Conservation (phyloP, 1,139 yeast genomes). For the Yamadazyma taylorii region DNA sequence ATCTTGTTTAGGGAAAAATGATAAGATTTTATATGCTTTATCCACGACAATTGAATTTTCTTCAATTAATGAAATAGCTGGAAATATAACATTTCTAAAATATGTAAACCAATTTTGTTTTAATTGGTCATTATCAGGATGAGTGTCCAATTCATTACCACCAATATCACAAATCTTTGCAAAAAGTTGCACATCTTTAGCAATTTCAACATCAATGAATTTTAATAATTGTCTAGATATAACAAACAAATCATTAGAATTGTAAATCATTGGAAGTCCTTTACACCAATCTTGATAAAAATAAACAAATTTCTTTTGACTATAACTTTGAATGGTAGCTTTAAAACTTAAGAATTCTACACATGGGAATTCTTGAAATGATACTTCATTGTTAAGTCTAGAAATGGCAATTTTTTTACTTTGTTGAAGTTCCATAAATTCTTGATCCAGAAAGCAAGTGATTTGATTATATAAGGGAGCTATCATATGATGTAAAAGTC, state of each 20-base stretch:
- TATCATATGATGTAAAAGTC: conserved; percentile 52
- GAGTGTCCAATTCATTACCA: conserved; percentile 30
- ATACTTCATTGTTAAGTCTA: conserved; percentile 33
- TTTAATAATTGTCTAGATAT: conserved; percentile 51
- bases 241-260: conserved; percentile 45
- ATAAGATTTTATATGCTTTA: conserved; percentile 57
- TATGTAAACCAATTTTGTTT: conserved; percentile 55
- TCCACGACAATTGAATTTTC: conserved; percentile 65
- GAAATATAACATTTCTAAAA: conserved; percentile 66
- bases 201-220: conserved; percentile 59
- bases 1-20: conserved; percentile 55
- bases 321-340: conserved; percentile 27
- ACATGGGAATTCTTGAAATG: conserved; percentile 25
- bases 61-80: conserved; percentile 60
- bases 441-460: conserved; percentile 19
- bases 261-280: conserved; percentile 36
- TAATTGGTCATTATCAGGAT: conserved; percentile 25
- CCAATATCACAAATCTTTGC: conserved; percentile 65
- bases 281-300: conserved; percentile 56
- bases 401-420: conserved; percentile 27
- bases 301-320: conserved; percentile 38
- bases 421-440: conserved; percentile 22
- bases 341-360: conserved; percentile 29
- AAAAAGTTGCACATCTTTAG: conserved; percentile 49
- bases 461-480: conserved; percentile 45